phyloP scores from a whole-genome alignment of 2,329 filamentous ascomycete genomes.

The Sphaerulina musiva region DNA sequence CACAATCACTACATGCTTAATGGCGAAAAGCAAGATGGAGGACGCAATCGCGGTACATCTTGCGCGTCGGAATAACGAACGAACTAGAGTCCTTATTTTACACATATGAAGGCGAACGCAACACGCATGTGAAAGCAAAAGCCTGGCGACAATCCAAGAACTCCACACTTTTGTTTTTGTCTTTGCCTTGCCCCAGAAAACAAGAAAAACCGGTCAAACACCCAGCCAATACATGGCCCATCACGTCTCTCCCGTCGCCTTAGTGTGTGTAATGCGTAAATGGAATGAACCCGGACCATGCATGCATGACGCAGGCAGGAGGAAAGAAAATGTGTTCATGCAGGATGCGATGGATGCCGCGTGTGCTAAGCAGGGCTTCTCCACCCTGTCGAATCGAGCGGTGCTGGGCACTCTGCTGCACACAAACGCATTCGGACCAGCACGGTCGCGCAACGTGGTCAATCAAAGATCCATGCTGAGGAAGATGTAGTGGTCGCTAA shows the following conservation, averaged over 20 bases:
- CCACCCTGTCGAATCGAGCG: neutral
- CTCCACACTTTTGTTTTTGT: neutral
- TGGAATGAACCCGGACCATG: slow-evolving; percentile 6
- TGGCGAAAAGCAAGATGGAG: neutral
- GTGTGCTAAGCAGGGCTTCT: neutral
- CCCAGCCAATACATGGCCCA: slow-evolving; percentile 3
- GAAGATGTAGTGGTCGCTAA: slow-evolving; percentile 76
- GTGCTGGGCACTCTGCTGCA: neutral
- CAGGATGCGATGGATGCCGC: slow-evolving; percentile 1
- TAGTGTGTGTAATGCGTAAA: neutral
- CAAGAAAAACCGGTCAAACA: neutral
- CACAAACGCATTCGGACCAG: neutral
- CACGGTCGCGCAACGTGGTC: neutral
- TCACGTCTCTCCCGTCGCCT: neutral
- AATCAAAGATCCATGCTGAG: slow-evolving; percentile 79
- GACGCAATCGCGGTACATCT: neutral
- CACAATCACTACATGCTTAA: neutral
- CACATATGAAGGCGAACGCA: neutral
- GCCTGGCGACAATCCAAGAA: neutral
- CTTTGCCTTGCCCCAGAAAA: neutral
- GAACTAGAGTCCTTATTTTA: neutral
- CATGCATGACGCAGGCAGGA: neutral
- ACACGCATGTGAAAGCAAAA: neutral
- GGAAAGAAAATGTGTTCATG: slow-evolving; percentile 1
- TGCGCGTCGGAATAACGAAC: neutral